These are phyloP conservation scores for Penicillium sp. DNA, from an alignment of 2,329 filamentous ascomycete species.

Conservation along the genomic window DNA sequence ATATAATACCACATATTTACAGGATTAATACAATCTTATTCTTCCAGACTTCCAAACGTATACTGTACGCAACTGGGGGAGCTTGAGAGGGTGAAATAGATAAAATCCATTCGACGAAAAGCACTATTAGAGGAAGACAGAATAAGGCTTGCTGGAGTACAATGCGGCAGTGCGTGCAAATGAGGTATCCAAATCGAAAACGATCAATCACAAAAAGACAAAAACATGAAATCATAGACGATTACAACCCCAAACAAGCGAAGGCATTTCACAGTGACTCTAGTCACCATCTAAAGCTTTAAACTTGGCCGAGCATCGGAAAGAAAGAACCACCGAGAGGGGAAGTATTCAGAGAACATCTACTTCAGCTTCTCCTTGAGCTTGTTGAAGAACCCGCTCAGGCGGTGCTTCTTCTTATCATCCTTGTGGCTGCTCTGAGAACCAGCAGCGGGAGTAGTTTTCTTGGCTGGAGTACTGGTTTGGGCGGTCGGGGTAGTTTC, in stretches of 20 bases:
- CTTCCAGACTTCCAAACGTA: background rate
- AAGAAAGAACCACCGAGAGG: background rate
- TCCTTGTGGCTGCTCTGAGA: slow-evolving; percentile 36
- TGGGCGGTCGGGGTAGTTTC: slow-evolving; percentile 17
- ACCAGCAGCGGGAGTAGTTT: slow-evolving; percentile 1
- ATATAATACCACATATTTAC: background rate
- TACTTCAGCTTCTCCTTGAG: slow-evolving; percentile 57
- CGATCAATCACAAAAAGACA: slow-evolving; percentile 1
- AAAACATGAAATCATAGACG: background rate
- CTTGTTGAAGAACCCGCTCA: slow-evolving; percentile 61
- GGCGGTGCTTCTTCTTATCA: slow-evolving; percentile 65
- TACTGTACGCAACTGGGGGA: background rate
- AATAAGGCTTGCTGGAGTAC: slow-evolving; percentile 22
- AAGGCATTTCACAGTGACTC: background rate
- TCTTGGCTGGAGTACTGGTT: slow-evolving; percentile 22
- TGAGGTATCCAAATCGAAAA: slow-evolving; percentile 28
- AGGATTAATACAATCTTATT: background rate
- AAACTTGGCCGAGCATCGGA: background rate
- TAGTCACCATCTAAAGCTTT: slow-evolving; percentile 5
- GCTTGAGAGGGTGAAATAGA: background rate
- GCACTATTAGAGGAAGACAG: slow-evolving; percentile 18
- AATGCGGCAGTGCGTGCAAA: slow-evolving; percentile 24
- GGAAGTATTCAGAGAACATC: background rate
- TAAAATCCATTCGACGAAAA: slow-evolving; percentile 13
- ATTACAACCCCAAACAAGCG: background rate